Conservation (phyloP, 139 green algal genomes). For the Micractinium sp. region DNA sequence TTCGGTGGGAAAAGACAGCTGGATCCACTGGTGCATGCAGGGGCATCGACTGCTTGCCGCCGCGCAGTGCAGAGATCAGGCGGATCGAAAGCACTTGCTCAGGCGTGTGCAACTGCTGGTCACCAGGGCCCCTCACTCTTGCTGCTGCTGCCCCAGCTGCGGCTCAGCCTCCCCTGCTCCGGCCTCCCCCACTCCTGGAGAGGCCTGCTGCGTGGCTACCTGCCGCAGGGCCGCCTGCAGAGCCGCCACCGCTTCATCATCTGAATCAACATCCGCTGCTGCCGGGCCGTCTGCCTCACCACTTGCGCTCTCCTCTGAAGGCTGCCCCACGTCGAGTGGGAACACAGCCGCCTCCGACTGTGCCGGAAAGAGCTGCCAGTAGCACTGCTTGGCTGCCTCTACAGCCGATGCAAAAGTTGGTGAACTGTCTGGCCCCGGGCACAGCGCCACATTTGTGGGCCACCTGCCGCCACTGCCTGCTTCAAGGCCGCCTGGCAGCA, state of each 20-base stretch:
- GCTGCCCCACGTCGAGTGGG: background rate
- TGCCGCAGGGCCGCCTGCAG: slow-evolving; percentile 20
- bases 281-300: background rate
- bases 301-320: background rate
- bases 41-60: too few relatives aligned
- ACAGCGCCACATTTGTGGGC: slow-evolving; percentile 36
- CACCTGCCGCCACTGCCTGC: background rate
- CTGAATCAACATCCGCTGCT: background rate
- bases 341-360: background rate
- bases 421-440: slow-evolving; percentile 15
- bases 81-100: background rate
- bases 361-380: slow-evolving; percentile 22
- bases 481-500: background rate
- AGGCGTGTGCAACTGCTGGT: too few relatives aligned
- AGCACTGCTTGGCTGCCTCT: slow-evolving; percentile 35
- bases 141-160: background rate
- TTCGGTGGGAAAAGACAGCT: too few relatives aligned
- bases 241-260: slow-evolving; percentile 31
- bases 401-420: slow-evolving; percentile 23
- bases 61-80: too few relatives aligned
- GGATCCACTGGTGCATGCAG: too few relatives aligned
- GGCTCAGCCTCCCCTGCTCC: background rate
- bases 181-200: background rate
- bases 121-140: background rate
- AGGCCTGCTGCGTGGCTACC: background rate